A percentile compares a stretch with the other conserved stretches of the same genome.
Evolutionary conservation across 495 filamentous ascomycete species (phyloP).

Genomic region (Aspergillus carlsbadensis): DNA sequence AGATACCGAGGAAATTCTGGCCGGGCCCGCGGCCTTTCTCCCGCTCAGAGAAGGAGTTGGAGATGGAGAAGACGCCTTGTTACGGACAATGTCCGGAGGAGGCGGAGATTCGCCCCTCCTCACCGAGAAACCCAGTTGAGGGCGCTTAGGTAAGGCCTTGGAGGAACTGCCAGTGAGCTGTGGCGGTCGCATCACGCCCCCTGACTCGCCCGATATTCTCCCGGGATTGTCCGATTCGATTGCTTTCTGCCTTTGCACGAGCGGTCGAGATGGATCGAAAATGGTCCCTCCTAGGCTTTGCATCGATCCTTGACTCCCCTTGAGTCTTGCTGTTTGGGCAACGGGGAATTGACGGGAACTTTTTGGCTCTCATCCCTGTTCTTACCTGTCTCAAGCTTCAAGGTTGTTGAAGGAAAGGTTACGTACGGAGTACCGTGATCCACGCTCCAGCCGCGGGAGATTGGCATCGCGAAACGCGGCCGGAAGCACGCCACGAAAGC

Average conservation of each 20-base stretch:
- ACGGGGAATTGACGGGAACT: constrained; percentile 2
- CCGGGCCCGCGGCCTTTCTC: constrained; percentile 9
- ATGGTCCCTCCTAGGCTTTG: background rate
- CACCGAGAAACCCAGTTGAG: constrained; percentile 16
- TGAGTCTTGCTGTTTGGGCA: background rate
- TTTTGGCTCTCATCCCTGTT: background rate
- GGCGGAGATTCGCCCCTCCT: constrained; percentile 3
- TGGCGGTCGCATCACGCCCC: constrained; percentile 7
- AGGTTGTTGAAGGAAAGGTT: background rate
- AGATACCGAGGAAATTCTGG: constrained; percentile 25
- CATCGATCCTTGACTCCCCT: background rate
- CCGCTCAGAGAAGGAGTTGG: background rate
- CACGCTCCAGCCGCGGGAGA: constrained; percentile 23
- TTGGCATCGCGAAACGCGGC: constrained; percentile 27
- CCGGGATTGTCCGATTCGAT: constrained; percentile 23
- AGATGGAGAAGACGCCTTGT: background rate
- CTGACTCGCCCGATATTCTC: constrained; percentile 17
- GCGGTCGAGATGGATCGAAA: constrained; percentile 4
- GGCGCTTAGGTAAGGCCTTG: background rate
- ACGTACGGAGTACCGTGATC: background rate
- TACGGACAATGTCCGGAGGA: constrained; percentile 2
- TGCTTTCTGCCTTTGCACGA: background rate
- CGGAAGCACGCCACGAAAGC: constrained; percentile 23
- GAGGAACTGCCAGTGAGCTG: constrained; percentile 1
- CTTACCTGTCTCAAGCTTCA: background rate